Evolutionary conservation across 1,284 basidiomycete genomes (phyloP), one percentile per base, ranked within the genome.

Genomic region (Puccinia sorghi): DNA sequence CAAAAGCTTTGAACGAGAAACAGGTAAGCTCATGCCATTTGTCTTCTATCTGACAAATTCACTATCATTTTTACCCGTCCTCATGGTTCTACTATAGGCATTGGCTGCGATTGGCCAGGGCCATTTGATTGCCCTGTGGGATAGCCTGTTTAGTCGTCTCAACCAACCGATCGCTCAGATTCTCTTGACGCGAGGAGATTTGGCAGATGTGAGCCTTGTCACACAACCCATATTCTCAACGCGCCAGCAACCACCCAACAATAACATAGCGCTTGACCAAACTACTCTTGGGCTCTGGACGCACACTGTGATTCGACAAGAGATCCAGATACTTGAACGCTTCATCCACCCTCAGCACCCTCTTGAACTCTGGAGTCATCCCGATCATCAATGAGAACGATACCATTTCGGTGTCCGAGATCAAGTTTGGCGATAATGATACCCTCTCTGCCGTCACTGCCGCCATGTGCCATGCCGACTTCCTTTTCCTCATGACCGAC

Each of bases 401-500:
- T 84, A 97, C 94, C 0, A 90, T 97, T 8, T 69, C 74, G 3
- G 64, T 77, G 17, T 82, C 82, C 1, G 96, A 99, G 90, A 97
- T 99, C 82, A 96, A 96, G 91, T 99, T 99, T 83, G 96, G 97
- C 71, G 97, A 99, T 86, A 99, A 99, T 84, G 97, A 99, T 84
- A 98, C 96, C 0, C 87, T 99, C 22, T 97, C 94, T 39, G 96
- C 96, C 25, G 95, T 99, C 82, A 94, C 96, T 0, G 92, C 94
- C 0, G 93, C 93, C 4, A 95, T 99, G 90, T 91, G 98, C 32
- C 93, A 97, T 82, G 96, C 96, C 17, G 95, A 99, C 85, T 99
- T 94, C 84, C 89, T 99, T 13, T 97, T 98, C 85, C 88, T 99
- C 8, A 88, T 98, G 70, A 99, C 97, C 1, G 97, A 99, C 82